Conservation (phyloP, 2,329 filamentous ascomycete genomes). For the Nectriaceae sp. region DNA sequence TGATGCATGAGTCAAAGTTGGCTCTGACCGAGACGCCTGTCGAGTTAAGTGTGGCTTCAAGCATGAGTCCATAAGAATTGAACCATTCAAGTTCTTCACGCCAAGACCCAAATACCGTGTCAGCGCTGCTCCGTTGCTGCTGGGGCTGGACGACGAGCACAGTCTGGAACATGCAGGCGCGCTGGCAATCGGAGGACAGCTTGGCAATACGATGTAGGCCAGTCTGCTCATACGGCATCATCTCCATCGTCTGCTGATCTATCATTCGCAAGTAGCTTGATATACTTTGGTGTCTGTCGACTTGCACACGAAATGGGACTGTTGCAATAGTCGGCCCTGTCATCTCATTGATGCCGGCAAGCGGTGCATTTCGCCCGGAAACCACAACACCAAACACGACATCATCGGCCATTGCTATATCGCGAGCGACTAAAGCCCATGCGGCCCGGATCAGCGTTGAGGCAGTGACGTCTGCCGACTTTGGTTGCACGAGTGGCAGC, state of each 20-base stretch:
- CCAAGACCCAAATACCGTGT: no score
- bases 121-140: no score
- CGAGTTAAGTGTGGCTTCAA: neutral
- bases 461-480: neutral
- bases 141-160: neutral
- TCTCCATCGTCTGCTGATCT: neutral
- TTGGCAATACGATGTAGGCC: slow-evolving; percentile 17
- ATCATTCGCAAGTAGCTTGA: neutral
- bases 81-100: no score
- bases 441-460: neutral
- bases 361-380: neutral
- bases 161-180: neutral
- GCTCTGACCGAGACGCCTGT: neutral
- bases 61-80: neutral
- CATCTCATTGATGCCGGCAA: neutral
- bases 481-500: neutral
- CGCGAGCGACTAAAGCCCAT: neutral
- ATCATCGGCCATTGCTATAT: neutral
- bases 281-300: neutral
- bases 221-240: neutral
- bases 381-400: neutral
- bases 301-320: neutral
- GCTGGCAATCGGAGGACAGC: neutral
- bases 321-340: slow-evolving; percentile 1
- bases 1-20: neutral